Conservation (phyloP, 192 early-diverging fungal genomes). For the Gaertneriomyces semiglobifer region DNA sequence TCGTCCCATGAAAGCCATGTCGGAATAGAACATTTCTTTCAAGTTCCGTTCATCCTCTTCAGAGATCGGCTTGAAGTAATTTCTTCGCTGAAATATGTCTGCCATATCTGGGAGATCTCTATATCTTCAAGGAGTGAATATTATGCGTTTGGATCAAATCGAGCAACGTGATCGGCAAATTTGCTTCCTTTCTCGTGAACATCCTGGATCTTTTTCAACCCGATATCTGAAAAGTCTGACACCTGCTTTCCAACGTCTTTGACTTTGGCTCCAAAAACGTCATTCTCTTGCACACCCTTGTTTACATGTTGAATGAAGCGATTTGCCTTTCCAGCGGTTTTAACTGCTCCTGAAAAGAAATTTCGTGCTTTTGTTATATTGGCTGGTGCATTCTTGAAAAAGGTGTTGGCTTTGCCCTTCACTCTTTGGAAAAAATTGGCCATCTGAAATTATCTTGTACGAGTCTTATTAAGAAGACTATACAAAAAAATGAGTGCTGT, state of each 20-base stretch:
- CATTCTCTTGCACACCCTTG: constrained; percentile 3
- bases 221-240: not conserved
- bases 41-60: no score
- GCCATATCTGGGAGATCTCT: no score
- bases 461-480: constrained; percentile 2
- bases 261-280: not conserved
- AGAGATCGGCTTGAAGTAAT: no score
- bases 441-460: not conserved
- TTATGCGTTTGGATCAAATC: not conserved
- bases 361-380: not conserved
- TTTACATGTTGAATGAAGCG: not conserved
- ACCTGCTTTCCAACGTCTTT: not conserved
- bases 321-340: not conserved
- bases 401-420: not conserved
- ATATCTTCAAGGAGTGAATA: no score
- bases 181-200: not conserved
- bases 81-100: no score
- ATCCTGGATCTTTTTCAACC: not conserved
- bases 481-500: constrained; percentile 4
- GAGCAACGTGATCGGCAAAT: not conserved
- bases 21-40: no score
- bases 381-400: not conserved
- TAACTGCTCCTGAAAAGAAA: not conserved
- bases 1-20: no score
- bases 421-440: not conserved